Evolutionary conservation across 371 early-diverging fungal species (phyloP).

Genomic region (Capillidium rhysosporum): DNA sequence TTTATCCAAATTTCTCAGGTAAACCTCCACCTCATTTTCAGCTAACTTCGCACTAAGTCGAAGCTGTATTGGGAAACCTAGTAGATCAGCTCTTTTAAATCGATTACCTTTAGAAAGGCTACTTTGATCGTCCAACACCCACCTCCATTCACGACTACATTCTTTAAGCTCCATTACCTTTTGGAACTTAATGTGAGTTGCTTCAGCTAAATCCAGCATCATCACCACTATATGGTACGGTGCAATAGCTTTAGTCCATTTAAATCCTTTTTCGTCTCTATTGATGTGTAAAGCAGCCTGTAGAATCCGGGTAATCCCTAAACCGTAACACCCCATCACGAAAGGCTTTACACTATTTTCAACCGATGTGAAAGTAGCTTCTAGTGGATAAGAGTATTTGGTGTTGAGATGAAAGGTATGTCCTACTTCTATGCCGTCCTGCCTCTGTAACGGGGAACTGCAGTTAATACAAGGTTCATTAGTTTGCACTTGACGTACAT

Average conservation of each 20-base stretch:
- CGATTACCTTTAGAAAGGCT: too few species aligned
- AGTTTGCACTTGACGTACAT: slow-evolving; percentile 25
- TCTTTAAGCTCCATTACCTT: too few species aligned
- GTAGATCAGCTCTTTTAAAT: too few species aligned
- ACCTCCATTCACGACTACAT: slow-evolving; percentile 6
- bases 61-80: too few species aligned
- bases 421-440: slow-evolving; percentile 65
- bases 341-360: slow-evolving; percentile 19
- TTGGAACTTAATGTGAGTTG: too few species aligned
- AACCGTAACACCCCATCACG: slow-evolving; percentile 86
- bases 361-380: slow-evolving; percentile 26
- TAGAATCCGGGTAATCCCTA: slow-evolving; percentile 61
- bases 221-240: slow-evolving; percentile 48
- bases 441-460: slow-evolving; percentile 11
- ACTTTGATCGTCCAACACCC: not conserved
- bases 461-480: slow-evolving; percentile 53
- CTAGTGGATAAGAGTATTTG: slow-evolving; percentile 49
- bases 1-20: too few species aligned
- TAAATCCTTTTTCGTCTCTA: slow-evolving; percentile 40
- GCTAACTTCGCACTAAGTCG: too few species aligned
- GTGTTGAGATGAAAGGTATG: slow-evolving; percentile 85
- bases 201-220: slow-evolving; percentile 9
- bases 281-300: slow-evolving; percentile 56
- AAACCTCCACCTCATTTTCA: too few species aligned
- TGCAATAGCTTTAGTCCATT: slow-evolving; percentile 56